Conservation (phyloP, 495 filamentous ascomycete genomes). For the Aspergillus saccharolyticus region DNA sequence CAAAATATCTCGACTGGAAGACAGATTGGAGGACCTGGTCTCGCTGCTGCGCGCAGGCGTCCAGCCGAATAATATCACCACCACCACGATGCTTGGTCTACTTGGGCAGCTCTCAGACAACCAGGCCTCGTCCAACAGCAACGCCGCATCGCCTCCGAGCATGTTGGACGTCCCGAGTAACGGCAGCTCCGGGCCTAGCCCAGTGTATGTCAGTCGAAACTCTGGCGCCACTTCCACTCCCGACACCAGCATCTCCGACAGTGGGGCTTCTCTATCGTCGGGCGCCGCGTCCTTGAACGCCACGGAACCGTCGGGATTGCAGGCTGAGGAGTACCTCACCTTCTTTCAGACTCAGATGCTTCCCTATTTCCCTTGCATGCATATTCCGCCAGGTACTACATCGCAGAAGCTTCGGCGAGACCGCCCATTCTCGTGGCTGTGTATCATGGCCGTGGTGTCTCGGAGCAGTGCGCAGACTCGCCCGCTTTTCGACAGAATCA, state of each 20-base stretch:
- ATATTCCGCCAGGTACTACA: slow-evolving; percentile 40
- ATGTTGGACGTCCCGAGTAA: not conserved
- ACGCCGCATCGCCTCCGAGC: slow-evolving; percentile 2
- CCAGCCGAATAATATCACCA: slow-evolving; percentile 20
- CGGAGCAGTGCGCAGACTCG: slow-evolving; percentile 31
- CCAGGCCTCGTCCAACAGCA: slow-evolving; percentile 16
- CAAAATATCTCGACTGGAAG: slow-evolving; percentile 41
- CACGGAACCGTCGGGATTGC: slow-evolving; percentile 5
- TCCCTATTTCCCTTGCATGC: slow-evolving; percentile 39
- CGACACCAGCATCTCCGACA: slow-evolving; percentile 6
- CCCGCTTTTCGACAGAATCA: slow-evolving; percentile 31
- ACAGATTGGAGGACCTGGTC: slow-evolving; percentile 49
- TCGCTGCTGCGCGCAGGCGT: slow-evolving; percentile 29
- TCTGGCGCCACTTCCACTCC: not conserved
- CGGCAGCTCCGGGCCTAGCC: not conserved
- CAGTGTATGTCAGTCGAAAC: not conserved
- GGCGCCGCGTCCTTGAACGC: slow-evolving; percentile 18
- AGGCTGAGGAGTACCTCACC: slow-evolving; percentile 35
- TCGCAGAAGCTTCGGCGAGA: slow-evolving; percentile 40
- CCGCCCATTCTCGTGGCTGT: slow-evolving; percentile 51
- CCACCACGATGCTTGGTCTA: slow-evolving; percentile 4
- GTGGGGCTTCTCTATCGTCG: slow-evolving; percentile 11
- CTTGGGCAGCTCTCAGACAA: slow-evolving; percentile 16
- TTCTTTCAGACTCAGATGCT: slow-evolving; percentile 41
- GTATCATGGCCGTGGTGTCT: slow-evolving; percentile 45